Conservation (phyloP, 495 filamentous ascomycete genomes). For the Penicillium roqueforti region DNA sequence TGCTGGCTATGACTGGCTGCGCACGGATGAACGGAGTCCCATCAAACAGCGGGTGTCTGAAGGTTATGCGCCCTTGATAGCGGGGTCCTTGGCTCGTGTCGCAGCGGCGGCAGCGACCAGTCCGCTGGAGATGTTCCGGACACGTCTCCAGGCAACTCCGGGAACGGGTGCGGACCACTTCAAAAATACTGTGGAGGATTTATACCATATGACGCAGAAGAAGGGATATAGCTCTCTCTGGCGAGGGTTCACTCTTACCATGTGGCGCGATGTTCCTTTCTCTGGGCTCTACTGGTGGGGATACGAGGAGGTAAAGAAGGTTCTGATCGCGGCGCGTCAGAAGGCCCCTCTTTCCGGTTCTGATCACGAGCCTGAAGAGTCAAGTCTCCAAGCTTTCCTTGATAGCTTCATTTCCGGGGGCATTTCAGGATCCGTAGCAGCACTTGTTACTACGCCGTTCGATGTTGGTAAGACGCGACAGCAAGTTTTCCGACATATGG, state of each 20-base stretch:
- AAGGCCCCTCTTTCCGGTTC: conserved; percentile 23
- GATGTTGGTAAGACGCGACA: conserved; percentile 96
- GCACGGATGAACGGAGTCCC: conserved; percentile 64
- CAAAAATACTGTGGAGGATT: conserved; percentile 65
- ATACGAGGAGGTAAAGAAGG: conserved; percentile 75
- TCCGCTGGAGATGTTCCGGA: conserved; percentile 93
- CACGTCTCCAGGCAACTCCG: conserved; percentile 75
- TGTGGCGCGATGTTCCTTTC: conserved; percentile 97
- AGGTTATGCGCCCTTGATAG: conserved; percentile 70
- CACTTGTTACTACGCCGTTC: conserved; percentile 90
- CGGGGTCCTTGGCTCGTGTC: conserved; percentile 71
- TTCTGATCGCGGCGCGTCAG: conserved; percentile 59
- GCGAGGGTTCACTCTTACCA: conserved; percentile 86
- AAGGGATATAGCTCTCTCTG: conserved; percentile 81
- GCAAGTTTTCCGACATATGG: conserved; percentile 65
- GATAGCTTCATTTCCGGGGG: conserved; percentile 89
- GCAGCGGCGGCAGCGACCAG: conserved; percentile 78
- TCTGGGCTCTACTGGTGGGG: conserved; percentile 98
- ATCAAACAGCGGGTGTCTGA: conserved; percentile 58
- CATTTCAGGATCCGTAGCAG: conserved; percentile 74
- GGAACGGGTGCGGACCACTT: conserved; percentile 59
- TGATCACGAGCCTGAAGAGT: conserved; percentile 13
- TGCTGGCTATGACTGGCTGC: conserved; percentile 95
- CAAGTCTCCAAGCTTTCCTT: conserved; percentile 50
- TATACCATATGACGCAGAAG: conserved; percentile 70